These are phyloP conservation scores for Aspergillus avenaceus DNA, from an alignment of 495 filamentous ascomycete genomes.

Conservation along the genomic window DNA sequence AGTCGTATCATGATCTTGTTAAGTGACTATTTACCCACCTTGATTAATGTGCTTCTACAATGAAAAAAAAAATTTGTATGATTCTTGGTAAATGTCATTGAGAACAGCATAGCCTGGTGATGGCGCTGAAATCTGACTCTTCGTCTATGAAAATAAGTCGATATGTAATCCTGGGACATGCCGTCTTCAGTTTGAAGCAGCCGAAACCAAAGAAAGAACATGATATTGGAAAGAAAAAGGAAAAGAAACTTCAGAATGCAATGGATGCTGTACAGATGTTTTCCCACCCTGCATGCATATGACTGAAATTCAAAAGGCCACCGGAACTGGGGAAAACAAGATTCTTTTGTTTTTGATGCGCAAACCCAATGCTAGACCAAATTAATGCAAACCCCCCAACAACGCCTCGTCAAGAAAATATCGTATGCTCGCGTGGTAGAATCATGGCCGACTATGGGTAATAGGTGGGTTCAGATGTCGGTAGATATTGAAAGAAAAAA, in stretches of 20 bases:
- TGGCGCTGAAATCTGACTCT: too few species aligned
- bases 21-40: background rate
- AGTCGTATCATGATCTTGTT: background rate
- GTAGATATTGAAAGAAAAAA: constrained; percentile 8
- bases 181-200: too few species aligned
- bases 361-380: constrained; percentile 7
- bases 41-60: background rate
- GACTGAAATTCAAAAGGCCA: background rate
- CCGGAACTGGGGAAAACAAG: background rate
- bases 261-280: background rate
- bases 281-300: background rate
- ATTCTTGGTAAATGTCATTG: too few species aligned
- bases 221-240: too few species aligned
- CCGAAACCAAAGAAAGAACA: too few species aligned
- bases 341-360: background rate
- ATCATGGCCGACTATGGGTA: background rate
- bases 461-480: constrained; percentile 6
- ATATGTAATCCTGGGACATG: background rate
- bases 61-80: constrained; percentile 1
- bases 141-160: too few species aligned
- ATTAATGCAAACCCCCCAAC: background rate
- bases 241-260: too few species aligned
- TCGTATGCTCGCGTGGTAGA: constrained; percentile 8
- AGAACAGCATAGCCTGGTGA: too few species aligned
- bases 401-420: constrained; percentile 9